phyloP scores from a whole-genome alignment of 345 rosid genomes.

The Sonneratia caseolaris region DNA sequence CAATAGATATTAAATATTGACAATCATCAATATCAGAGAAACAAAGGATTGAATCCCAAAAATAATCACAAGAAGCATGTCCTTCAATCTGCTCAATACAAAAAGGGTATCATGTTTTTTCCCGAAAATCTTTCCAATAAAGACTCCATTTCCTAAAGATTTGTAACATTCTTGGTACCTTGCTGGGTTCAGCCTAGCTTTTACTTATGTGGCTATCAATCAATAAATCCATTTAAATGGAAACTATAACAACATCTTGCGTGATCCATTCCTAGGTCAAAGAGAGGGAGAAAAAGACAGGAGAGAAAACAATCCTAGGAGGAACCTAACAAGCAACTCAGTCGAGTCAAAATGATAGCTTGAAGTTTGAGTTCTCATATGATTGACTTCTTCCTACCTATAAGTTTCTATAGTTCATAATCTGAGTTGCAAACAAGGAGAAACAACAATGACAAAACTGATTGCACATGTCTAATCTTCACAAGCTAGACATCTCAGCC shows the following conservation, averaged over 20 bases:
- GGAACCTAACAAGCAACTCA: background rate
- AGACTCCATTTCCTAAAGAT: background rate
- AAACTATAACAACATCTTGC: background rate
- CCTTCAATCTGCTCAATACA: no score
- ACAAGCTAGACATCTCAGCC: no score
- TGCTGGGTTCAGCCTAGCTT: background rate
- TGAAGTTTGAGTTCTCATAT: background rate
- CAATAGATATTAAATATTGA: background rate
- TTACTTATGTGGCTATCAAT: background rate
- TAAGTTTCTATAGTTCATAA: background rate
- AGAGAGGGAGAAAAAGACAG: background rate
- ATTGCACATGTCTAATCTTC: no score
- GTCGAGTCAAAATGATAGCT: background rate
- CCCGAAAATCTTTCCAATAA: background rate
- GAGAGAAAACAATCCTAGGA: background rate
- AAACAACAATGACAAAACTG: no score
- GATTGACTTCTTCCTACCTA: background rate
- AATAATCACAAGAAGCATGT: background rate
- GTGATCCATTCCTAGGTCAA: background rate
- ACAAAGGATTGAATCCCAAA: background rate
- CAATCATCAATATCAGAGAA: background rate
- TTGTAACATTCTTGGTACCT: background rate
- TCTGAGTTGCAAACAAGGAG: no score
- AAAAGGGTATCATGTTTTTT: no score
- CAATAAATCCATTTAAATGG: background rate